Evolutionary conservation across 2,329 filamentous ascomycete genomes (phyloP).

Genomic region (Cryphonectria naterciae): DNA sequence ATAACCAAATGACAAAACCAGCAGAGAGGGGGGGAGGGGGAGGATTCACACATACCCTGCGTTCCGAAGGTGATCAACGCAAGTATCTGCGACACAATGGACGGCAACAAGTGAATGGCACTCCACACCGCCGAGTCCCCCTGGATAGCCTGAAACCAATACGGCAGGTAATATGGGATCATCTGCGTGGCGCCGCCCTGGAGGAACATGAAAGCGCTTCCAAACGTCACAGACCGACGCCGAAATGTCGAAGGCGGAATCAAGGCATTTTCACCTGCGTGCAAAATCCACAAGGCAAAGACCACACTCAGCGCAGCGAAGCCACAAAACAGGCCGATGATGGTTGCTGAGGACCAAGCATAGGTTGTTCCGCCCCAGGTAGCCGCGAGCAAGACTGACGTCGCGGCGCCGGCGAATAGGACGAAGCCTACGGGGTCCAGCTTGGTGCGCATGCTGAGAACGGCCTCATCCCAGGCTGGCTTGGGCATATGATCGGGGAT

Average conservation of each 20-base stretch:
- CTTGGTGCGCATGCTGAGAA: not conserved
- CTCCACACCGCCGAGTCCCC: not conserved
- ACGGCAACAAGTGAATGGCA: not conserved
- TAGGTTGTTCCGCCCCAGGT: not conserved
- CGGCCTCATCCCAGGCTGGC: not conserved
- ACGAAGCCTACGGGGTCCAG: not conserved
- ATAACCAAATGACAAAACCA: not conserved
- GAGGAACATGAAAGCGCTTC: not conserved
- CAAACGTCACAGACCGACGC: not conserved
- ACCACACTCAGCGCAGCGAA: not conserved
- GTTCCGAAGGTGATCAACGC: not conserved
- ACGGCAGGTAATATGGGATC: not conserved
- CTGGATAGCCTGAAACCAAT: not conserved
- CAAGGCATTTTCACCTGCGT: not conserved
- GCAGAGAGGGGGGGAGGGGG: not conserved
- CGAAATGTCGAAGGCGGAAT: not conserved
- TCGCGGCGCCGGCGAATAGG: not conserved
- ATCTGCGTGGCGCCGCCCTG: not conserved
- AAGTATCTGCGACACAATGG: not conserved
- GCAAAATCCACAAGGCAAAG: not conserved
- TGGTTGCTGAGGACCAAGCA: not conserved
- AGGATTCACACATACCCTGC: not conserved
- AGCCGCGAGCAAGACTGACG: not conserved
- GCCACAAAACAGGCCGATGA: not conserved
- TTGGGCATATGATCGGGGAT: constrained; percentile 1